These are phyloP conservation scores for Sporothrix humicola DNA, from an alignment of 2,329 filamentous ascomycete species.

Conservation along the genomic window DNA sequence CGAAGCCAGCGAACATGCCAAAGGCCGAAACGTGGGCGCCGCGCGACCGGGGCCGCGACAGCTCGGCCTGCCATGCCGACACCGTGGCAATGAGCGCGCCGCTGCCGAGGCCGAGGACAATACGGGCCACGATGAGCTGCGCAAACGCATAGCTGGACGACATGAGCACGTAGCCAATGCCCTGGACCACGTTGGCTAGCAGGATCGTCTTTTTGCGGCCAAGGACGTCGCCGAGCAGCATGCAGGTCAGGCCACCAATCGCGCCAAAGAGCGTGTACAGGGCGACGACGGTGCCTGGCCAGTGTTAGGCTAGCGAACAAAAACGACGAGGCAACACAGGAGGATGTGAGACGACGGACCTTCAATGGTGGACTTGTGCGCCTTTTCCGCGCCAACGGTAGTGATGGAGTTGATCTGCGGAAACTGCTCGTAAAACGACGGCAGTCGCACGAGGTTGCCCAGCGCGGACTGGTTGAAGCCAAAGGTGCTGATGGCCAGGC, in stretches of 20 bases:
- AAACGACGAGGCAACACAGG: not conserved
- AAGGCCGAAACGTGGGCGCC: slow-evolving; percentile 55
- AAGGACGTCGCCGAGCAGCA: slow-evolving; percentile 30
- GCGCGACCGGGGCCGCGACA: slow-evolving; percentile 51
- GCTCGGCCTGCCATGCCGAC: slow-evolving; percentile 56
- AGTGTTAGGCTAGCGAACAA: not conserved
- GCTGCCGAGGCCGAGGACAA: slow-evolving; percentile 60
- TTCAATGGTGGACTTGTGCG: not conserved
- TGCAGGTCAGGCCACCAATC: slow-evolving; percentile 13
- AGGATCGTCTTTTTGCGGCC: slow-evolving; percentile 43
- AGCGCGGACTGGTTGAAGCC: slow-evolving; percentile 22
- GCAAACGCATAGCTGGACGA: slow-evolving; percentile 44
- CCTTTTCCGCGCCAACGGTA: not conserved
- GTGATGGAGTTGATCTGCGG: slow-evolving; percentile 5
- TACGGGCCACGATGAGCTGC: slow-evolving; percentile 55
- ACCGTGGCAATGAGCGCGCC: slow-evolving; percentile 56
- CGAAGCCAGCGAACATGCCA: slow-evolving; percentile 47
- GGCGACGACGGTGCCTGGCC: slow-evolving; percentile 17
- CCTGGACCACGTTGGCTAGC: slow-evolving; percentile 39
- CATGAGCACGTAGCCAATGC: slow-evolving; percentile 41
- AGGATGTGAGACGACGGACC: not conserved
- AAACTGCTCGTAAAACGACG: slow-evolving; percentile 15
- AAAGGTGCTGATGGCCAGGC: slow-evolving; percentile 21
- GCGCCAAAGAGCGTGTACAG: slow-evolving; percentile 12
- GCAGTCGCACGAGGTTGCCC: slow-evolving; percentile 12